Conservation (phyloP, 129 eudicot species). For the Lactuca sativa region DNA sequence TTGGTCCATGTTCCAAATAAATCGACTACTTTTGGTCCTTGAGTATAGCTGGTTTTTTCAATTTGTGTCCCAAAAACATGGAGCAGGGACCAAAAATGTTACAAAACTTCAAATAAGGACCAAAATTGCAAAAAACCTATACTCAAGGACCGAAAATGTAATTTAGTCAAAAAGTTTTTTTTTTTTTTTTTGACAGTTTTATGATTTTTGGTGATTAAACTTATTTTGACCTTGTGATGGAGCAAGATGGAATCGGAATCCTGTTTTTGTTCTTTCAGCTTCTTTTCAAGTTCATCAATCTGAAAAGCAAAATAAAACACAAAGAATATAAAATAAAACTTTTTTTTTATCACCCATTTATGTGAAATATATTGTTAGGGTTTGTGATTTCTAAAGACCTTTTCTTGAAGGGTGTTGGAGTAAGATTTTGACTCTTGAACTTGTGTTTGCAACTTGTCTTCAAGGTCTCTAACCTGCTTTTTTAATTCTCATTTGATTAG, state of each 20-base stretch:
- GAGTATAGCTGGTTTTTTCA: neutral
- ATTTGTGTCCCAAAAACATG: neutral
- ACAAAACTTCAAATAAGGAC: neutral
- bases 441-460: conserved; percentile 65
- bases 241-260: conserved; percentile 47
- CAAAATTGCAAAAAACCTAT: neutral
- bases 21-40: neutral
- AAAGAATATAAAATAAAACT: neutral
- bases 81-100: neutral
- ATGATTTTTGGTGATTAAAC: neutral
- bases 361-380: neutral
- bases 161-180: no score
- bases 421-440: conserved; percentile 53
- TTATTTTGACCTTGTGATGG: conserved; percentile 54
- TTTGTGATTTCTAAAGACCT: conserved; percentile 39
- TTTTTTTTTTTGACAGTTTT: neutral
- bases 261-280: conserved; percentile 61
- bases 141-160: neutral
- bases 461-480: conserved; percentile 73
- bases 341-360: conserved; percentile 9
- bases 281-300: conserved; percentile 79
- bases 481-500: conserved; percentile 9
- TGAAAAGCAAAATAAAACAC: conserved; percentile 18
- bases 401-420: conserved; percentile 55
- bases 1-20: no score